Percentiles rank a stretch among this genome's conserved stretches.
These are phyloP conservation scores for Alternaria dauci DNA, from an alignment of 2,329 filamentous ascomycete species.

Conservation along the genomic window DNA sequence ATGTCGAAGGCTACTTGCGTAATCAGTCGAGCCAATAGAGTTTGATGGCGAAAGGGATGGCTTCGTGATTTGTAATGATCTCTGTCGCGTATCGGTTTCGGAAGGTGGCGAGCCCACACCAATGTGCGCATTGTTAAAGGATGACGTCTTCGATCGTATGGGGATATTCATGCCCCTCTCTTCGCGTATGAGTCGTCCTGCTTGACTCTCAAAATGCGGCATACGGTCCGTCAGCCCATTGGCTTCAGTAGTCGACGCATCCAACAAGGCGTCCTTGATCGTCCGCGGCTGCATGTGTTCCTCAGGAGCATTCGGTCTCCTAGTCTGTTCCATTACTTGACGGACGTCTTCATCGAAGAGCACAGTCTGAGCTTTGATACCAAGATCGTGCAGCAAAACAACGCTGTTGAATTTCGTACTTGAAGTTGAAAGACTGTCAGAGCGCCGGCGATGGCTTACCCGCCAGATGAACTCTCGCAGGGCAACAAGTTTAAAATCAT, in stretches of 20 bases:
- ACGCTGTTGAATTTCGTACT: constrained; percentile 70
- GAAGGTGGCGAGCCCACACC: constrained; percentile 38
- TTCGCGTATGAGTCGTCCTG: constrained; percentile 44
- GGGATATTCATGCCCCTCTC: constrained; percentile 38
- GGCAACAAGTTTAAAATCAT: constrained; percentile 88
- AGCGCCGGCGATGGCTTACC: constrained; percentile 74
- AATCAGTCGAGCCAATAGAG: constrained; percentile 42
- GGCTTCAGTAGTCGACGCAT: constrained; percentile 89
- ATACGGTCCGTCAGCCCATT: constrained; percentile 63
- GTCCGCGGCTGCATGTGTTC: constrained; percentile 67
- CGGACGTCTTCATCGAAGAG: constrained; percentile 80
- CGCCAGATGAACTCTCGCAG: constrained; percentile 93
- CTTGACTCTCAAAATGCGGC: constrained; percentile 52
- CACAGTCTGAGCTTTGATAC: constrained; percentile 84
- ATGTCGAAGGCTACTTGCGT: constrained; percentile 53
- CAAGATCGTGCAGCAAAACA: constrained; percentile 76
- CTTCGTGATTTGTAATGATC: constrained; percentile 40
- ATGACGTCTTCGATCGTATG: constrained; percentile 28
- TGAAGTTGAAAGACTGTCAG: constrained; percentile 56
- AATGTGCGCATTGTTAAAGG: constrained; percentile 25
- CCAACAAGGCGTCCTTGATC: constrained; percentile 87
- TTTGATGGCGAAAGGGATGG: constrained; percentile 44
- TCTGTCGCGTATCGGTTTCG: constrained; percentile 48
- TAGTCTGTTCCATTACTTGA: constrained; percentile 56
- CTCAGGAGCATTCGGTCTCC: constrained; percentile 43